Conservation (phyloP, 2,329 filamentous ascomycete genomes). For the Hypoxylon sp. region DNA sequence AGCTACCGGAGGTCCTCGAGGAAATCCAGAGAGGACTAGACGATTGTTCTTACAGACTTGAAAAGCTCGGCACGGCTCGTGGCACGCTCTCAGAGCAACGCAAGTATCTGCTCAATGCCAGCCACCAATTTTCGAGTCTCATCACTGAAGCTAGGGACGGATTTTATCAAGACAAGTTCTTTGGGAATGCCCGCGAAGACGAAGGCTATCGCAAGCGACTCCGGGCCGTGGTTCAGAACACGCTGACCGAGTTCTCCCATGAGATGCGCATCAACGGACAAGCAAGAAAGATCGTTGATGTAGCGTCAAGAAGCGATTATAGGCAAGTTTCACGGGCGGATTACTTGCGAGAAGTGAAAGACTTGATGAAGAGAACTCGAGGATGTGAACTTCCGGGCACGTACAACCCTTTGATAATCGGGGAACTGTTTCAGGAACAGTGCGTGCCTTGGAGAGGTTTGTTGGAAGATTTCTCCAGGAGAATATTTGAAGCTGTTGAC, state of each 20-base stretch:
- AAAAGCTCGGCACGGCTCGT: conserved; percentile 50
- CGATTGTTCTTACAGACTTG: conserved; percentile 47
- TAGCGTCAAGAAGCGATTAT: neutral
- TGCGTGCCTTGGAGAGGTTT: conserved; percentile 52
- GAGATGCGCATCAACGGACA: conserved; percentile 48
- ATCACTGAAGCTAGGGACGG: conserved; percentile 53
- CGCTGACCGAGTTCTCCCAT: conserved; percentile 47
- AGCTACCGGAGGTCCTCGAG: conserved; percentile 53
- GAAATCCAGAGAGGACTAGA: conserved; percentile 53
- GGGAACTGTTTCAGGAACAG: conserved; percentile 55
- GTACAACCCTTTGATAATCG: conserved; percentile 56
- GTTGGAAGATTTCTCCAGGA: conserved; percentile 34
- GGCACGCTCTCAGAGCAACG: conserved; percentile 50
- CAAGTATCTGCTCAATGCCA: conserved; percentile 52
- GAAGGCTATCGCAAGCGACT: conserved; percentile 47
- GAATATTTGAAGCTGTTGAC: conserved; percentile 44
- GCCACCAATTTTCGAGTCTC: conserved; percentile 50
- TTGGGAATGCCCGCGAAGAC: conserved; percentile 47
- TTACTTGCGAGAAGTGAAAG: conserved; percentile 46
- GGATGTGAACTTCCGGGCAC: conserved; percentile 57
- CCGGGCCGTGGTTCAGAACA: conserved; percentile 52
- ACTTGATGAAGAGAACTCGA: conserved; percentile 48
- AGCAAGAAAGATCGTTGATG: conserved; percentile 30
- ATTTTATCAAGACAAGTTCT: conserved; percentile 52
- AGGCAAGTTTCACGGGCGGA: conserved; percentile 36